A percentile compares a stretch with the other conserved stretches of the same genome.
These are phyloP conservation scores for Hypoxylon fragiforme DNA, from an alignment of 495 filamentous ascomycete genomes.

Conservation along the genomic window DNA sequence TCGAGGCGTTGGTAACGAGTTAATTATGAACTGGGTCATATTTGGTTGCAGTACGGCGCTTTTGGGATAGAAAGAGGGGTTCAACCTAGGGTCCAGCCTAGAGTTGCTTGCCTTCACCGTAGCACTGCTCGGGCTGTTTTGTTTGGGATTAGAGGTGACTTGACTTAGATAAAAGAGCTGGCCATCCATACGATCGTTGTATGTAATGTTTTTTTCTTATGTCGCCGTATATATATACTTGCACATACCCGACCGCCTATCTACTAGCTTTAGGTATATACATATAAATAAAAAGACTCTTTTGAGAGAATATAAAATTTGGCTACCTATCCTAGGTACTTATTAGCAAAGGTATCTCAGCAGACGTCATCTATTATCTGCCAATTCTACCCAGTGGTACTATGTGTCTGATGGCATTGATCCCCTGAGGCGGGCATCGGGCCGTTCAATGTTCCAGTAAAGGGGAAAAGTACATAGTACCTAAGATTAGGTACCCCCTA, in stretches of 20 bases:
- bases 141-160: constrained; percentile 11
- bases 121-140: constrained; percentile 11
- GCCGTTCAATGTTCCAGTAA: no score
- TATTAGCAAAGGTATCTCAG: background rate
- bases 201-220: constrained; percentile 32
- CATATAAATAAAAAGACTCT: constrained; percentile 24
- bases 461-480: no score
- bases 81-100: constrained; percentile 3
- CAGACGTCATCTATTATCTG: no score
- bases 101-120: background rate
- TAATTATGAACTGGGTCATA: constrained; percentile 30
- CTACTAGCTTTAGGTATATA: constrained; percentile 18
- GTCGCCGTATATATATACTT: constrained; percentile 23
- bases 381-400: no score
- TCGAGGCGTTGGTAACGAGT: constrained; percentile 26
- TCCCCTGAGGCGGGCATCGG: no score
- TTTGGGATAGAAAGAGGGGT: constrained; percentile 23
- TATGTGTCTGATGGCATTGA: no score
- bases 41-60: constrained; percentile 24
- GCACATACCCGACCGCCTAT: background rate
- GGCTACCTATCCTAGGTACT: no score
- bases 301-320: constrained; percentile 12
- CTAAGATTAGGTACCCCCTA: no score
- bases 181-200: constrained; percentile 33
- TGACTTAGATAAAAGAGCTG: constrained; percentile 30